phyloP scores from a whole-genome alignment of 2,329 filamentous ascomycete genomes.

The Pestalotiopsis sp. region DNA sequence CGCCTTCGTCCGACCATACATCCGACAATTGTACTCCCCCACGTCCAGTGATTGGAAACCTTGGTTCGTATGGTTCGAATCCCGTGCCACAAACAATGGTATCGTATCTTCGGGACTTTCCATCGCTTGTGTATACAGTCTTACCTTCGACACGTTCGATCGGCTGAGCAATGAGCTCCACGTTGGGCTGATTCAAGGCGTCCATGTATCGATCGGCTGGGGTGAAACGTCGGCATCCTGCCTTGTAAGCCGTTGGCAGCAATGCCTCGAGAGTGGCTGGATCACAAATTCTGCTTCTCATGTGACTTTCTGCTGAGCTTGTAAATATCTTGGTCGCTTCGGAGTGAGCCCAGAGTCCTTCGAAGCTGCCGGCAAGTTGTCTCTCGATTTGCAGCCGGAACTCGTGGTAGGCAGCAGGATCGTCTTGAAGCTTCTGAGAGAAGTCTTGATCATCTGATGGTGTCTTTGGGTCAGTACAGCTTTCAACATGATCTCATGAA shows the following conservation, averaged over 20 bases:
- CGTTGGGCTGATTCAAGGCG: background rate
- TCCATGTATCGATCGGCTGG: constrained; percentile 7
- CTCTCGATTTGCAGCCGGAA: background rate
- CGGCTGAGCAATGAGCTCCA: background rate
- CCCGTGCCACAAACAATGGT: constrained; percentile 5
- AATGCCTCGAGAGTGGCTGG: background rate
- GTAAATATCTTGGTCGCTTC: background rate
- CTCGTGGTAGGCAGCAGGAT: background rate
- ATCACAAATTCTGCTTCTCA: background rate
- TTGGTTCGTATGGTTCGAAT: background rate
- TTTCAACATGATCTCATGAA: background rate
- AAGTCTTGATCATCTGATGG: background rate
- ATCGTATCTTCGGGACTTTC: background rate
- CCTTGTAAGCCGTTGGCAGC: background rate
- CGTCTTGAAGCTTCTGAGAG: background rate
- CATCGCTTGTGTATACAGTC: background rate
- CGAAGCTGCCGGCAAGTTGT: background rate
- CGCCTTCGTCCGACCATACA: background rate
- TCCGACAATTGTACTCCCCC: background rate
- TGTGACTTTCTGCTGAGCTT: background rate
- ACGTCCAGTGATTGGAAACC: background rate
- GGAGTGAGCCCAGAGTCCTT: background rate
- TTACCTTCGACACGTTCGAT: background rate
- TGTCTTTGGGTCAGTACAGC: background rate
- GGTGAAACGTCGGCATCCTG: constrained; percentile 3